Evolutionary conservation across 805 yeast species (phyloP).

Genomic region (Saccharomycopsis sp.): DNA sequence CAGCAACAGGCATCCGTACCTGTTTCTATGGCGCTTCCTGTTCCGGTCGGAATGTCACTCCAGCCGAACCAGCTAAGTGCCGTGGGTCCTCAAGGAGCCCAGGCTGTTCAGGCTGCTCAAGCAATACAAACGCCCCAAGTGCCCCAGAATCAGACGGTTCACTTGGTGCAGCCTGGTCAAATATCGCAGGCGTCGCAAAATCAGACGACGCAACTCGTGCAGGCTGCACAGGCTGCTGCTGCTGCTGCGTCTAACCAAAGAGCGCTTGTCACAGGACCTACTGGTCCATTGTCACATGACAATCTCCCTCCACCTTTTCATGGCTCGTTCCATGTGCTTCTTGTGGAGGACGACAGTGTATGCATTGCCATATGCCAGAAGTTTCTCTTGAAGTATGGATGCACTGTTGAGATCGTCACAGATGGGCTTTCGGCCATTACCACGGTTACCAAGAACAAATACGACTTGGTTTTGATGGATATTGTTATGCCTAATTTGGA

Average conservation of each 20-base stretch:
- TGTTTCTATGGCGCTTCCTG: not conserved
- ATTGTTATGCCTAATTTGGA: conserved; percentile 85
- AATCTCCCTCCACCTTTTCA: conserved; percentile 13
- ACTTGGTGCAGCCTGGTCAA: no score
- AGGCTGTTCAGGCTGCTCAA: no score
- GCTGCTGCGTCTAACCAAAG: not conserved
- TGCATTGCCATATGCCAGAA: conserved; percentile 79
- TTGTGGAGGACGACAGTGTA: conserved; percentile 77
- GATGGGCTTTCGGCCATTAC: conserved; percentile 89
- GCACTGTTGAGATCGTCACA: conserved; percentile 85
- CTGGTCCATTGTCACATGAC: not conserved
- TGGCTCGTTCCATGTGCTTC: conserved; percentile 57
- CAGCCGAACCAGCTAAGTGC: not conserved
- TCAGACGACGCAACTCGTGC: not conserved
- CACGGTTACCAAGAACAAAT: conserved; percentile 61
- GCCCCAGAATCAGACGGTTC: no score
- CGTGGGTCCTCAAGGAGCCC: not conserved
- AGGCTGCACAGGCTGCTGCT: conserved; percentile 8
- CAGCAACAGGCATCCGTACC: no score
- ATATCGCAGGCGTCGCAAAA: no score
- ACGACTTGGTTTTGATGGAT: conserved; percentile 78
- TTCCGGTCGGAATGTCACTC: not conserved
- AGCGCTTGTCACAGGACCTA: conserved; percentile 20
- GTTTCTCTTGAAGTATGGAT: conserved; percentile 80
- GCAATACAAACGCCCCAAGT: no score